Conservation (phyloP, 805 yeast genomes). For the Scheffersomyces lignosus region DNA sequence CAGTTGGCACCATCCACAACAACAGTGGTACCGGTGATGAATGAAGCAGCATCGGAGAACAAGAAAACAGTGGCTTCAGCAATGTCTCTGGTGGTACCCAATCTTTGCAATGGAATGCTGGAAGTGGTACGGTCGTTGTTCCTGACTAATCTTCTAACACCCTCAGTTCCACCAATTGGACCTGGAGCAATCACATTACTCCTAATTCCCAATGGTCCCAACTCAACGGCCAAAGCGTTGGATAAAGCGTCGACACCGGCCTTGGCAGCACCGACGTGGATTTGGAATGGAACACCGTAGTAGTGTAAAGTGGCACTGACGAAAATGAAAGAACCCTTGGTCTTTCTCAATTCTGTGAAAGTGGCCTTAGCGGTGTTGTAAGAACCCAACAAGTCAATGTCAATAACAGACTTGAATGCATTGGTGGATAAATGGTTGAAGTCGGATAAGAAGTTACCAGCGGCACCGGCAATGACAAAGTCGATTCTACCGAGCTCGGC, state of each 20-base stretch:
- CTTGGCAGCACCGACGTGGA: conserved; percentile 31
- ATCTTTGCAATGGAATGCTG: conserved; percentile 23
- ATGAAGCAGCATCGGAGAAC: conserved; percentile 26
- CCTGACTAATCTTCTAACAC: conserved; percentile 21
- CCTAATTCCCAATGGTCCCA: conserved; percentile 31
- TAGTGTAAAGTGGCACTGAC: conserved; percentile 46
- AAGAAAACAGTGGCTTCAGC: conserved; percentile 30
- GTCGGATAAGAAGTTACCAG: conserved; percentile 43
- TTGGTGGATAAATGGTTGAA: conserved; percentile 44
- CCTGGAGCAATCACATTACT: conserved; percentile 29
- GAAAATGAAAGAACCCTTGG: conserved; percentile 37
- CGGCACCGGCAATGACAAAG: conserved; percentile 46
- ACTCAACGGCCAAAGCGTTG: conserved; percentile 30
- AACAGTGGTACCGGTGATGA: conserved; percentile 25
- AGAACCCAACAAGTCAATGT: conserved; percentile 42
- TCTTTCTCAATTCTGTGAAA: conserved; percentile 36
- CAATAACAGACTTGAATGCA: conserved; percentile 40
- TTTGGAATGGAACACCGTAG: conserved; percentile 43
- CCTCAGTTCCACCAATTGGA: conserved; percentile 28
- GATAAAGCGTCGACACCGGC: conserved; percentile 32
- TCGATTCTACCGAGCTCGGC: conserved; percentile 42
- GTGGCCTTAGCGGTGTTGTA: conserved; percentile 43
- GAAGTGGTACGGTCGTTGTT: conserved; percentile 5
- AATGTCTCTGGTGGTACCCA: conserved; percentile 27
- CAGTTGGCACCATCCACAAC: conserved; percentile 30